Evolutionary conservation across 2,329 filamentous ascomycete species (phyloP).

Genomic region (Aspergillus floridensis): DNA sequence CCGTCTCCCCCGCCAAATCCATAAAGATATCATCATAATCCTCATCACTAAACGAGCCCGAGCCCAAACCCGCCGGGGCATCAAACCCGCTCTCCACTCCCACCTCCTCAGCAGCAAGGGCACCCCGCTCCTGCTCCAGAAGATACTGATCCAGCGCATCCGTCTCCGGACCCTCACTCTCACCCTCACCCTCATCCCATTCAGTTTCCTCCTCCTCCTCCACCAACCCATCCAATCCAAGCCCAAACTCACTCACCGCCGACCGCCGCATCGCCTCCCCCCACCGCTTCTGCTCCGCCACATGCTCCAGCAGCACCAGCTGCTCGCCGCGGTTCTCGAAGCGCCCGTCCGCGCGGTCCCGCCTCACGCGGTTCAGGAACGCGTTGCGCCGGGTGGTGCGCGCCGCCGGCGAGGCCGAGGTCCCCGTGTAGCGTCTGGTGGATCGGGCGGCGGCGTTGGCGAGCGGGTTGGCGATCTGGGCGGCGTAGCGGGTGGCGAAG

Average conservation of each 20-base stretch:
- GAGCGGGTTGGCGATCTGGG: conserved; percentile 31
- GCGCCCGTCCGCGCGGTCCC: conserved; percentile 38
- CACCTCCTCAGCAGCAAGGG: conserved; percentile 12
- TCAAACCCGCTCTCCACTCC: conserved; percentile 24
- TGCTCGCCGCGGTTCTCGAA: conserved; percentile 44
- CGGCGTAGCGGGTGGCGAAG: conserved; percentile 29
- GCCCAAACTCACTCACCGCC: conserved; percentile 26
- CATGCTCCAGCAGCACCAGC: conserved; percentile 43
- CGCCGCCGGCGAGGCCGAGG: conserved; percentile 25
- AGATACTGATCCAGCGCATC: conserved; percentile 7
- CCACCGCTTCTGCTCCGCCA: conserved; percentile 39
- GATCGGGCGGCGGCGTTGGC: neutral
- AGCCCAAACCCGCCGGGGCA: conserved; percentile 14
- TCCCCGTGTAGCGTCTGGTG: conserved; percentile 14
- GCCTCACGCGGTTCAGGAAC: conserved; percentile 44
- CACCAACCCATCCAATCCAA: conserved; percentile 9
- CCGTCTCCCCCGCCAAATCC: conserved; percentile 55
- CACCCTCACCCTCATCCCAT: conserved; percentile 17
- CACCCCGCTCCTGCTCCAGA: neutral
- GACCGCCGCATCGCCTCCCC: conserved; percentile 37
- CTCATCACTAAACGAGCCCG: conserved; percentile 48
- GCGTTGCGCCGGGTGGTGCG: conserved; percentile 37
- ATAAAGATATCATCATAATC: conserved; percentile 64
- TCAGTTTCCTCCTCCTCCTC: conserved; percentile 24
- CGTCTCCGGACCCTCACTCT: conserved; percentile 21